Evolutionary conservation across 441 rosid species (phyloP), one percentile per base, ranked within the genome.

Genomic region (Populus hybrid): DNA sequence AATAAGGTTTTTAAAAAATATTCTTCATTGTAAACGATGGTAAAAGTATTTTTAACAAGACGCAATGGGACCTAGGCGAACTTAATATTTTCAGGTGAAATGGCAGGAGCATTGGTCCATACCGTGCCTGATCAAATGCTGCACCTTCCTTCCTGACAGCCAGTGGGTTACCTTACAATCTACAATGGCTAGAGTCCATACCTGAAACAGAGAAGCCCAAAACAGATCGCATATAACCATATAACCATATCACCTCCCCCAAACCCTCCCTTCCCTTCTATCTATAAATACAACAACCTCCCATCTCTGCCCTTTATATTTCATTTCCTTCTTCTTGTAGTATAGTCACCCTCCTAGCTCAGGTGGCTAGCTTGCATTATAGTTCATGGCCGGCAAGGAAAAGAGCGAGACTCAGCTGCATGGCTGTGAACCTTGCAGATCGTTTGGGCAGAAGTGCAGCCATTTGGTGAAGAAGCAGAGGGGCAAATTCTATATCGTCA

Each of bases 371-470:
- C 23, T 59, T n/a, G 8, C 24, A 57, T 8, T 2, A 35, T 9
- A 30, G 23, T 35, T 79, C 77, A 79, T 84, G 89, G 85, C 84
- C 38, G 86, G 75, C 11, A 67, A 57, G 42, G 83, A 85, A 72
- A 75, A 71, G 74, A 78, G 23, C 73, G 72, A 68, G 64, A 77
- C 38, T 70, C 69, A 70, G 28, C 80, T 76, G 69, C 76, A 77
- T 57, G 80, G 85, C 16, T 90, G 91, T 70, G 90, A 92, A 38
- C 88, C 92, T 12, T 90, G 93, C 88, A 84, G 89, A 82, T 88
- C 93, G 0, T 91, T 94, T 40, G 95, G 97, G n/a, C 84, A 90
- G 88, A 94, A 90, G 83, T 94, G 96, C 82, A 90, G 88, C 84
- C 93, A 89, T 84, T 78, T 89, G 79, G 90, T 93, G 77, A 93